Percentiles rank a stretch among this genome's conserved stretches.
Evolutionary conservation across 2,329 filamentous ascomycete species (phyloP).

Genomic region (Fusarium secorum): DNA sequence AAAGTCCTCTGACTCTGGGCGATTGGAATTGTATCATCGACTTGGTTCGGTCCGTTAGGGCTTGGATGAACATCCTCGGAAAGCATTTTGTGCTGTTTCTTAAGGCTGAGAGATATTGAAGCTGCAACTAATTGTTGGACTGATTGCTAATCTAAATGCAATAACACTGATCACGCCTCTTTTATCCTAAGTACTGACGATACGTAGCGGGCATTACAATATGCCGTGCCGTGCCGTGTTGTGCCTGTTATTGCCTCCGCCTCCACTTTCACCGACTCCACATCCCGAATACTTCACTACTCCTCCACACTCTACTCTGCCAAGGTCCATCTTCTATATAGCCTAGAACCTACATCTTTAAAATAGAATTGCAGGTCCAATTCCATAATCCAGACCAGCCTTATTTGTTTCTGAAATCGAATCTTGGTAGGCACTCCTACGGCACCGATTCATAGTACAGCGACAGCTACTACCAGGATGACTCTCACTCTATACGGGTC

Average conservation of each 20-base stretch:
- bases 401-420: rapidly evolving
- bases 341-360: neutral
- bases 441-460: neutral
- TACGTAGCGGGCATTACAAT: neutral
- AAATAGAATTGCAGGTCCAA: neutral
- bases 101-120: rapidly evolving
- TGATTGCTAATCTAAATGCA: rapidly evolving
- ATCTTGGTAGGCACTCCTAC: neutral
- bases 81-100: neutral
- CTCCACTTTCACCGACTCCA: neutral
- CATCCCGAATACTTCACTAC: neutral
- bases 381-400: rapidly evolving
- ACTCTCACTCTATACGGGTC: neutral
- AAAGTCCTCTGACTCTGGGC: neutral
- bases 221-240: neutral
- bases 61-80: neutral
- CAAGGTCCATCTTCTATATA: neutral
- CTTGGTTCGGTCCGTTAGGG: neutral
- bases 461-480: neutral
- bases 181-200: rapidly evolving
- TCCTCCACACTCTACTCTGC: neutral
- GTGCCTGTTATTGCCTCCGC: no score
- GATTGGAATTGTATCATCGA: neutral
- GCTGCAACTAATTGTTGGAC: neutral
- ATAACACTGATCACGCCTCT: rapidly evolving